Conservation (phyloP, 2,329 filamentous ascomycete species). For the Ophiocordyceps camponoti-floridani region DNA sequence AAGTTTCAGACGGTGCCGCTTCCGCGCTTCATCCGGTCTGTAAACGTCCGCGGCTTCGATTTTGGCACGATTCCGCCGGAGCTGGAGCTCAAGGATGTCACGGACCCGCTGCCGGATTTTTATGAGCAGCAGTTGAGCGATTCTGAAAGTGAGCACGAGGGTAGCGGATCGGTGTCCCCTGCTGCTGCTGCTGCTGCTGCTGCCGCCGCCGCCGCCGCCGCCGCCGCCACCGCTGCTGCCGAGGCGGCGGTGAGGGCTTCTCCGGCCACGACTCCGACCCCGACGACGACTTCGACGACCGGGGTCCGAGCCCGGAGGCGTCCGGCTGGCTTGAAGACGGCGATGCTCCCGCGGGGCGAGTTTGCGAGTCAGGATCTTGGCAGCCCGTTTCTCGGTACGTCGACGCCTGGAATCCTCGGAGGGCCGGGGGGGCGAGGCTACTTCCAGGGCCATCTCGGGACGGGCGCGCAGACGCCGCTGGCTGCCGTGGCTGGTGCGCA, state of each 20-base stretch:
- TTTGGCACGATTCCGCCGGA: constrained; percentile 72
- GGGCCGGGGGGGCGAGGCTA: constrained; percentile 59
- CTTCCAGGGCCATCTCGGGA: constrained; percentile 63
- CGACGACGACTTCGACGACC: neutral
- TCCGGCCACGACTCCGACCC: neutral
- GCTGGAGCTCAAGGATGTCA: constrained; percentile 90
- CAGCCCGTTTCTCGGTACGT: constrained; percentile 38
- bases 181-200: too few species aligned
- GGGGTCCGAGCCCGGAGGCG: constrained; percentile 1
- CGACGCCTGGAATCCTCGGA: constrained; percentile 48
- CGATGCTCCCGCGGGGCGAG: constrained; percentile 15
- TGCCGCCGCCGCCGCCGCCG: too few species aligned
- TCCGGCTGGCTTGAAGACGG: constrained; percentile 12
- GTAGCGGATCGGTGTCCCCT: constrained; percentile 1
- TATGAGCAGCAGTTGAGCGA: constrained; percentile 64
- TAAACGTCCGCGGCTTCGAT: constrained; percentile 84
- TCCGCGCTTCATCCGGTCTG: constrained; percentile 90
- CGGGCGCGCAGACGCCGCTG: constrained; percentile 61
- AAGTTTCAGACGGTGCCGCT: constrained; percentile 86
- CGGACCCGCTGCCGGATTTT: constrained; percentile 87
- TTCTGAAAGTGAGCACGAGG: constrained; percentile 22
- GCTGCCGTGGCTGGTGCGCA: constrained; percentile 59
- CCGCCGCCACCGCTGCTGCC: neutral
- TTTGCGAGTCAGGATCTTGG: constrained; percentile 23
- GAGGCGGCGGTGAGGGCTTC: neutral